Percentiles rank a stretch among this genome's conserved stretches.
Evolutionary conservation across 495 filamentous ascomycete genomes (phyloP).

Genomic region (Penicillium pulvis): DNA sequence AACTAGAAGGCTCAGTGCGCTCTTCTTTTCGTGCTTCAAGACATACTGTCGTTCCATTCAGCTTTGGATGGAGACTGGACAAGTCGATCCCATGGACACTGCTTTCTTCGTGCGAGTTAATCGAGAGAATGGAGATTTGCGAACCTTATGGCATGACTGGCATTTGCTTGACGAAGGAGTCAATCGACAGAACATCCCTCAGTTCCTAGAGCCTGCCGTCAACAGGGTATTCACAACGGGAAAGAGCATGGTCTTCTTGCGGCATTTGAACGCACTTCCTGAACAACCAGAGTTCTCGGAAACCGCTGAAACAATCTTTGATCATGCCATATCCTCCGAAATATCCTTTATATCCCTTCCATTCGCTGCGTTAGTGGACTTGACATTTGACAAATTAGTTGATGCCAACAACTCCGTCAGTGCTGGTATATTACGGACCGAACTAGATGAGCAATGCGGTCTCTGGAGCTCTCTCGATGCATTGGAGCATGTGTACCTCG

Average conservation of each 20-base stretch:
- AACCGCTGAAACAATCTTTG: conserved; percentile 54
- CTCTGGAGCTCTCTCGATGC: conserved; percentile 66
- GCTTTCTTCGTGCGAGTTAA: conserved; percentile 74
- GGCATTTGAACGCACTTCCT: conserved; percentile 50
- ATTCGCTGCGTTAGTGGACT: conserved; percentile 72
- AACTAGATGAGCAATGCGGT: conserved; percentile 69
- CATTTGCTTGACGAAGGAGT: conserved; percentile 61
- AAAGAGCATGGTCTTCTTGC: conserved; percentile 83
- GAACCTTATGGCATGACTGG: conserved; percentile 74
- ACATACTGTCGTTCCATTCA: conserved; percentile 79
- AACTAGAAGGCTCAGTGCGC: conserved; percentile 60
- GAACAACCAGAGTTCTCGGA: conserved; percentile 17
- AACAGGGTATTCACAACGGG: conserved; percentile 79
- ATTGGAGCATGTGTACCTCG: conserved; percentile 71
- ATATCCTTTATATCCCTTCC: conserved; percentile 56
- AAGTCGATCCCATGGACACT: conserved; percentile 60
- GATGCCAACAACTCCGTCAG: conserved; percentile 68
- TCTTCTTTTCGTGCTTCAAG: conserved; percentile 84
- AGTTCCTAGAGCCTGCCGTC: conserved; percentile 68
- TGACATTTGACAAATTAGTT: conserved; percentile 72
- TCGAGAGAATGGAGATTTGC: conserved; percentile 57
- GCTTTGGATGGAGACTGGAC: conserved; percentile 83
- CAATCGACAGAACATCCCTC: conserved; percentile 64
- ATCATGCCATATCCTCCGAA: conserved; percentile 50
- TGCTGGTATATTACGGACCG: conserved; percentile 60